Conservation (phyloP, 495 filamentous ascomycete species). For the Pseudevernia furfuracea region DNA sequence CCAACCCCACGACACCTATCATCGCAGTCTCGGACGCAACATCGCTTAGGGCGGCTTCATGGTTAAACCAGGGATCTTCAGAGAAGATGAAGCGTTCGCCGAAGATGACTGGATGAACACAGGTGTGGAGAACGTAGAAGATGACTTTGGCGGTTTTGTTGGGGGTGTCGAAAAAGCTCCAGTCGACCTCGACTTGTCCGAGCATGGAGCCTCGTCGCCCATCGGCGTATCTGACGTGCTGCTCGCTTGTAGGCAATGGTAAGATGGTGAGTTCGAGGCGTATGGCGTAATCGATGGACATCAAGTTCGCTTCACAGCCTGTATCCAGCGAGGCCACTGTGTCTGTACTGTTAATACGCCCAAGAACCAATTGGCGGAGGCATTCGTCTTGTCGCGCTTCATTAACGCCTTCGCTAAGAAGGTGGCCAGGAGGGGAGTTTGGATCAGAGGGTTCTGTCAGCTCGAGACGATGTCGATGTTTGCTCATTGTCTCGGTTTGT, state of each 20-base stretch:
- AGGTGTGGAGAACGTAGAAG: conserved; percentile 8
- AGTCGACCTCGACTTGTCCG: conserved; percentile 14
- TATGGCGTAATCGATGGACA: conserved; percentile 6
- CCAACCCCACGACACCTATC: conserved; percentile 2
- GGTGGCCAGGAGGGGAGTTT: background rate
- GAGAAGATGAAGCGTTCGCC: conserved; percentile 9
- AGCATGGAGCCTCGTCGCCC: conserved; percentile 2
- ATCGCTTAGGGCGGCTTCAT: conserved; percentile 1
- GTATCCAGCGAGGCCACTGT: conserved; percentile 8
- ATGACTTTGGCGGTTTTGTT: conserved; percentile 1
- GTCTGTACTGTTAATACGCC: background rate
- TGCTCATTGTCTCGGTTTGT: conserved; percentile 11
- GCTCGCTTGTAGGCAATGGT: conserved; percentile 1
- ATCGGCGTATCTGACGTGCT: conserved; percentile 8
- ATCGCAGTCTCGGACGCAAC: background rate
- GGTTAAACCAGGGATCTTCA: conserved; percentile 14
- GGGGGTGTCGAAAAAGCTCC: conserved; percentile 12
- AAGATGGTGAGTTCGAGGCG: background rate
- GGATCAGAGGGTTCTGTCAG: background rate
- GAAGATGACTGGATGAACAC: conserved; percentile 11
- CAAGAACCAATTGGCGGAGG: conserved; percentile 5
- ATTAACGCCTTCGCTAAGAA: conserved; percentile 4
- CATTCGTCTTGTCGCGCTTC: conserved; percentile 9
- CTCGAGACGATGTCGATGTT: conserved; percentile 7
- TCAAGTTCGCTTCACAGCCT: conserved; percentile 17